These are phyloP conservation scores for Boletus tylopilopsis DNA, from an alignment of 768 basidiomycete genomes.

Conservation along the genomic window DNA sequence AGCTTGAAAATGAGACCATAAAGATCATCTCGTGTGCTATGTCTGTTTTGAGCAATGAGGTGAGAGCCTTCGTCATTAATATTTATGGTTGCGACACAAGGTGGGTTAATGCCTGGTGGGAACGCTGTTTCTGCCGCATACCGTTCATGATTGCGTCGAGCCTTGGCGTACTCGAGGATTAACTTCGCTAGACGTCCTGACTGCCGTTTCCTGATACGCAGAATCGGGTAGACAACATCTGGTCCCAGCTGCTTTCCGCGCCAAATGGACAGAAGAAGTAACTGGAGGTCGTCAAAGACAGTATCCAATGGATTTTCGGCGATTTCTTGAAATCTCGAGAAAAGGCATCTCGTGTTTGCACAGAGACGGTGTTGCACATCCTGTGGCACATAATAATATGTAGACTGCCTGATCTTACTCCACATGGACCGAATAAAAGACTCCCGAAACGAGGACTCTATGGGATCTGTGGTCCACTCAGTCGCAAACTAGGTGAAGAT, in stretches of 20 bases:
- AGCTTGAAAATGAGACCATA: neutral
- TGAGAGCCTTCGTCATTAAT: neutral
- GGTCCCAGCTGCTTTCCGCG: neutral
- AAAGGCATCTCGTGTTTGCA: neutral
- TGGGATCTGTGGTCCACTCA: neutral
- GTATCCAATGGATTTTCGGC: neutral
- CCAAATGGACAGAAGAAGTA: neutral
- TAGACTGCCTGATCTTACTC: no score
- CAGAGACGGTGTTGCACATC: neutral
- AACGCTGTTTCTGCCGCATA: neutral
- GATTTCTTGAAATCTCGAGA: neutral
- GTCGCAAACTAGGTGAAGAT: neutral
- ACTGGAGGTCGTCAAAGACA: neutral
- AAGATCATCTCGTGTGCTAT: neutral
- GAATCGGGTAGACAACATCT: slow-evolving; percentile 2
- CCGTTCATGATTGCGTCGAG: no score
- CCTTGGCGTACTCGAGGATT: neutral
- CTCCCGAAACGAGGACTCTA: no score
- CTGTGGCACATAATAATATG: no score
- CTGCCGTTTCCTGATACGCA: slow-evolving; percentile 2
- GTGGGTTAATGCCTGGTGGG: neutral
- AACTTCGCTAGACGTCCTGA: slow-evolving; percentile 1
- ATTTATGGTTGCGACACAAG: neutral
- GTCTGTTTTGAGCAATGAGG: neutral
- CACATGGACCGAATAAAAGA: no score